Base-by-base conservation (phyloP, 2,329 filamentous ascomycete species). In the Acrocalymma vagum region DNA sequence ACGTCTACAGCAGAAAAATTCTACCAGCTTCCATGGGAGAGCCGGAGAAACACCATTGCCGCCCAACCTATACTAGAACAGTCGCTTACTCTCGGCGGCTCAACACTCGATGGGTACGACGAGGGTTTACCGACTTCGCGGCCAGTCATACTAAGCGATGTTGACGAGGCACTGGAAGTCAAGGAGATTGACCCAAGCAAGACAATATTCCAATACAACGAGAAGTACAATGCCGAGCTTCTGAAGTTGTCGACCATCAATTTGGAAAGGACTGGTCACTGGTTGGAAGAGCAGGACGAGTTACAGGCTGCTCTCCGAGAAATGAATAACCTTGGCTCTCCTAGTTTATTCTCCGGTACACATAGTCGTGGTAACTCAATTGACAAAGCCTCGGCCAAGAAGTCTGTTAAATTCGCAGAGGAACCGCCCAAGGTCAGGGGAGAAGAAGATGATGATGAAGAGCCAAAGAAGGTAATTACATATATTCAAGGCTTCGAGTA, bases 1-100 rank as follows among this genome's bases (percentile, higher is more conserved):
- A 96, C 93, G 2, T 90, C 90, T 20, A 91, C 87, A n/a, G 93
- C 93, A 8, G 90, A 96, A 65, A 84, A 87, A 49, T 97, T 96
- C 62, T 97, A 97, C 72, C 85, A 87, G 49, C 80, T 87, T 18
- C 91, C 92, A 3, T 96, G 91, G 86, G 51, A 58, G 66, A 75
- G 34, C 35, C 53, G 58, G 38, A 58, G 57, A 31, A 62, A 62
- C 24, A 62, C 55, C 18, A 27, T 58, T n/a, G 52, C 55, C 18
- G 51, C 48, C 9, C 45, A 47, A 15, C 47, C 50, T 10, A 25
- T 49, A 16, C 38, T 53, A 14, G 48, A 52, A 9, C 38, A 58
- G 30, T 47, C 45, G 5, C 51, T 60, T 0, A 62, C 56, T 18
- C 58, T 69, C 16, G 60, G 43, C 11, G 66, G 66, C 17, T 66